phyloP scores from a whole-genome alignment of 2,329 filamentous ascomycete genomes.

The Epichloe glyceriae region DNA sequence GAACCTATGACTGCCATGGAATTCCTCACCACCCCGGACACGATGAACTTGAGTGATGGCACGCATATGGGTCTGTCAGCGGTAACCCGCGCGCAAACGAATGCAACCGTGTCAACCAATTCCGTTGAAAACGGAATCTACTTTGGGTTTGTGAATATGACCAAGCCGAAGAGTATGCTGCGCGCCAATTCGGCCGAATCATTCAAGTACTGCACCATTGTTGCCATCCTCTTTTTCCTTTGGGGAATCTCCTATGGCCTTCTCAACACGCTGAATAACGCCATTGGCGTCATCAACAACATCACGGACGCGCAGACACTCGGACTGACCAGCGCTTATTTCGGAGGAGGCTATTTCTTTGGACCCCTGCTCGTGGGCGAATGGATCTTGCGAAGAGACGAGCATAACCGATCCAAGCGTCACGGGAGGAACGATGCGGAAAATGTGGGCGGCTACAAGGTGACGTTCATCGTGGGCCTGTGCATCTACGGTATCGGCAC shows the following conservation, averaged over 20 bases:
- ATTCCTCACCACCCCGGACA: constrained; percentile 33
- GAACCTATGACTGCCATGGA: constrained; percentile 26
- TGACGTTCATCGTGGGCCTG: constrained; percentile 66
- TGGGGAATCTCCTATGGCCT: constrained; percentile 89
- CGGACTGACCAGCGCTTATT: constrained; percentile 58
- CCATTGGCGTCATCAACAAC: constrained; percentile 48
- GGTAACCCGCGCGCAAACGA: constrained; percentile 13
- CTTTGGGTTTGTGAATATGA: constrained; percentile 67
- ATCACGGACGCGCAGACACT: constrained; percentile 51
- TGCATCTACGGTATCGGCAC: constrained; percentile 63
- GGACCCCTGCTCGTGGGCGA: constrained; percentile 57
- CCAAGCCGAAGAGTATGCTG: constrained; percentile 56
- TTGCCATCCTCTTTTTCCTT: constrained; percentile 72
- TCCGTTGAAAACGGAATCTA: constrained; percentile 39
- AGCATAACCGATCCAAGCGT: constrained; percentile 37
- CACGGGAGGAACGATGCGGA: constrained; percentile 25
- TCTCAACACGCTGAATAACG: constrained; percentile 66
- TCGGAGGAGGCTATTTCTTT: constrained; percentile 55
- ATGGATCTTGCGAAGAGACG: constrained; percentile 56
- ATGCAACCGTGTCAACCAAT: constrained; percentile 22
- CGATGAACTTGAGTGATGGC: constrained; percentile 10
- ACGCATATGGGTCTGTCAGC: constrained; percentile 3
- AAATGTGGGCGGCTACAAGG: constrained; percentile 56
- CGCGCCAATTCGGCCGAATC: constrained; percentile 50
- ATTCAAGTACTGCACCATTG: constrained; percentile 57